Evolutionary conservation across 768 basidiomycete species (phyloP).

Genomic region (Tylopilus intermedius): DNA sequence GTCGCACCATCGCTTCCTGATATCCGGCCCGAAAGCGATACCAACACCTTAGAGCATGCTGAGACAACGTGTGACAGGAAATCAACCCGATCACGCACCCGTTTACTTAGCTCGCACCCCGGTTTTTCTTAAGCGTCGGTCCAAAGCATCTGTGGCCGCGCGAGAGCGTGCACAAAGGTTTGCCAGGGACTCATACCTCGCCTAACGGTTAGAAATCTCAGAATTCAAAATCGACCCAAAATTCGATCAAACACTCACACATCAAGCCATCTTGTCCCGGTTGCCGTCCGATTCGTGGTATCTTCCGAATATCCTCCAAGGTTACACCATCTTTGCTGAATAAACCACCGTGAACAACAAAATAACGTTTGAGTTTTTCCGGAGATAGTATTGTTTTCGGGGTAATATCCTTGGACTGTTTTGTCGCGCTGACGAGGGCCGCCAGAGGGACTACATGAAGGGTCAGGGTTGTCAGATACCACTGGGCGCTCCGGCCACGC

Average conservation of each 20-base stretch:
- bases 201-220: conserved; percentile 35
- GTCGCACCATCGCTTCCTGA: conserved; percentile 85
- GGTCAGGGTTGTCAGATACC: conserved; percentile 5
- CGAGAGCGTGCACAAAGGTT: conserved; percentile 3
- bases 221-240: conserved; percentile 3
- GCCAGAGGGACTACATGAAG: conserved; percentile 74
- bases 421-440: conserved; percentile 80
- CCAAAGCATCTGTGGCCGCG: conserved; percentile 69
- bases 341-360: conserved; percentile 93
- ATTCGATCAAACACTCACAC: conserved; percentile 51
- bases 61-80: conserved; percentile 8
- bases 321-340: conserved; percentile 94
- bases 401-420: conserved; percentile 39
- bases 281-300: conserved; percentile 82
- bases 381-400: conserved; percentile 69
- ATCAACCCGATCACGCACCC: conserved; percentile 45
- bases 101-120: conserved; percentile 93
- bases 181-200: conserved; percentile 44
- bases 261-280: conserved; percentile 94
- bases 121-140: conserved; percentile 55
- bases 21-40: conserved; percentile 92
- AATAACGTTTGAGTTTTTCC: conserved; percentile 80
- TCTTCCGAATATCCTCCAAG: conserved; percentile 85
- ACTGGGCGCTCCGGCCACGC: conserved; percentile 23
- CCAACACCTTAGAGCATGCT: conserved; percentile 60